These are phyloP conservation scores for Suhomyces sp. DNA, from an alignment of 805 yeast genomes.

Conservation along the genomic window DNA sequence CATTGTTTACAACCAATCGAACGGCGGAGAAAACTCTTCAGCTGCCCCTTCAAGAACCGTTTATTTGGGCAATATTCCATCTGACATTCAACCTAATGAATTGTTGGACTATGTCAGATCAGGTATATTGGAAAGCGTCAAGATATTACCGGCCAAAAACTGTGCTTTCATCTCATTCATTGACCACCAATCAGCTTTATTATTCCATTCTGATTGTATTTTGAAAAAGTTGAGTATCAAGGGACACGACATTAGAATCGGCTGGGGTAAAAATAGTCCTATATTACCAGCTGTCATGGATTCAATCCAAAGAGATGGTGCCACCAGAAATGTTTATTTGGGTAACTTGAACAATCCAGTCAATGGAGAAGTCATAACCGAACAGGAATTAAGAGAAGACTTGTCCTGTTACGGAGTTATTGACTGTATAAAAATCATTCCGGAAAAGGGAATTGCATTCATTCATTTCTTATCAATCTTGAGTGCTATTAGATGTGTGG, in stretches of 20 bases:
- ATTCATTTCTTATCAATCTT: slow-evolving; percentile 84
- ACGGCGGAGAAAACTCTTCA: slow-evolving; percentile 8
- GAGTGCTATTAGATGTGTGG: slow-evolving; percentile 83
- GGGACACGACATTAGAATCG: slow-evolving; percentile 79
- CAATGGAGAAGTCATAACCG: slow-evolving; percentile 47
- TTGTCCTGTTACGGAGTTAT: slow-evolving; percentile 74
- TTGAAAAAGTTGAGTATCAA: slow-evolving; percentile 76
- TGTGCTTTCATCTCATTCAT: slow-evolving; percentile 90
- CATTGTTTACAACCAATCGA: slow-evolving; percentile 5
- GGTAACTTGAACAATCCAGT: slow-evolving; percentile 71
- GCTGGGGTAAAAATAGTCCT: slow-evolving; percentile 87
- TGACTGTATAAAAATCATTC: slow-evolving; percentile 77
- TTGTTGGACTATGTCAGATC: slow-evolving; percentile 86
- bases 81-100: slow-evolving; percentile 75
- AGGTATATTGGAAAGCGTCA: slow-evolving; percentile 80
- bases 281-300: slow-evolving; percentile 71
- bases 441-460: slow-evolving; percentile 83
- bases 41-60: slow-evolving; percentile 79
- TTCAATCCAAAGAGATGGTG: slow-evolving; percentile 79
- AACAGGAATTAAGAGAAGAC: slow-evolving; percentile 63
- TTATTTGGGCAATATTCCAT: slow-evolving; percentile 83
- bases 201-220: slow-evolving; percentile 91
- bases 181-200: slow-evolving; percentile 82
- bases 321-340: slow-evolving; percentile 89
- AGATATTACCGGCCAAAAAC: slow-evolving; percentile 75